These are phyloP conservation scores for Chaetomiaceae sp. DNA, from an alignment of 2,329 filamentous ascomycete genomes.

Conservation along the genomic window DNA sequence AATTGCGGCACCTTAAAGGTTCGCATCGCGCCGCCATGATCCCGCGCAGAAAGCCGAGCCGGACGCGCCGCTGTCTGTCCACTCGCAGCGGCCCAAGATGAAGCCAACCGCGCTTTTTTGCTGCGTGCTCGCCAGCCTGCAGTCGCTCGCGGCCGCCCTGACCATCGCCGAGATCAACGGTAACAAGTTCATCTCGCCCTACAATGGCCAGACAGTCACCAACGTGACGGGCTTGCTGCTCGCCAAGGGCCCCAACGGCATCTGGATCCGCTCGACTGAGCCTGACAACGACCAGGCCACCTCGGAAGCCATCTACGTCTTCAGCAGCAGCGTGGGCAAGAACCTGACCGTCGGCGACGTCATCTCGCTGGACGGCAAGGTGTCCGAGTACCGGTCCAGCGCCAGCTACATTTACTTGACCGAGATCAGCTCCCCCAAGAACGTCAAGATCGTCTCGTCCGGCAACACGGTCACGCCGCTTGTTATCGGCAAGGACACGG, in stretches of 20 bases:
- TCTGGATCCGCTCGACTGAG: constrained; percentile 59
- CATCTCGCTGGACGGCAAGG: constrained; percentile 55
- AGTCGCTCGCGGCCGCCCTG: constrained; percentile 33
- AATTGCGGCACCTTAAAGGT: background rate
- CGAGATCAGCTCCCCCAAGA: constrained; percentile 53
- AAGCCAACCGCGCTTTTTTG: constrained; percentile 16
- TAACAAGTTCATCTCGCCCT: constrained; percentile 58
- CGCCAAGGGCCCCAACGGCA: constrained; percentile 56
- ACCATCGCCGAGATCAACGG: constrained; percentile 64
- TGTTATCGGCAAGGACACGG: constrained; percentile 55
- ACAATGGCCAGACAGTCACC: constrained; percentile 51
- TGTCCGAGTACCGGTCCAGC: constrained; percentile 54
- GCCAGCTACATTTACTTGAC: constrained; percentile 59
- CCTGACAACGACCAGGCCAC: constrained; percentile 53
- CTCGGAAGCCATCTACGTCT: constrained; percentile 65
- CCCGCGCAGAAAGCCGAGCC: background rate
- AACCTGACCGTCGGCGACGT: constrained; percentile 59
- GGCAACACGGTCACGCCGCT: constrained; percentile 53
- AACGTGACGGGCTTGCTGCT: constrained; percentile 61
- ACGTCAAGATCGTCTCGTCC: constrained; percentile 50
- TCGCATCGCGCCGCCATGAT: background rate
- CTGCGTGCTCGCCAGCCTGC: constrained; percentile 21
- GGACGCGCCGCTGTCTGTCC: background rate
- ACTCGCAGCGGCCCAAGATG: constrained; percentile 14
- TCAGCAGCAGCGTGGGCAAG: constrained; percentile 45